Evolutionary conservation across 1,284 basidiomycete genomes (phyloP), one percentile per base, ranked within the genome.

Genomic region (Trichosporon sp.): DNA sequence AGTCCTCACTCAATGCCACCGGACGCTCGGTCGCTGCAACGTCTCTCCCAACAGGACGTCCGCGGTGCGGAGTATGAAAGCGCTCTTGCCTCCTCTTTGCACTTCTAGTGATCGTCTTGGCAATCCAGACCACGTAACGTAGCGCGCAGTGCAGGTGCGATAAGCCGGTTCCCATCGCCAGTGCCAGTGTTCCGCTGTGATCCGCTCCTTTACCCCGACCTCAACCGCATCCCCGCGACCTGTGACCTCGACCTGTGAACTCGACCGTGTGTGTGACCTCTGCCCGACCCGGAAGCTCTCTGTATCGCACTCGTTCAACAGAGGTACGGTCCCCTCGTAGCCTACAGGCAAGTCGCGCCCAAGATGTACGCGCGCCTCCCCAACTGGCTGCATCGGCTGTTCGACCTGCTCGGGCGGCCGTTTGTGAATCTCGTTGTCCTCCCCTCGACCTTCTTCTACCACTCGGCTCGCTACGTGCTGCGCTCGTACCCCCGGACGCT

Each of bases 371-470:
- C 59, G 14, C 59, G 59, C 59, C 59, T 63, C 32, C 59, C 59
- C 32, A 63, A 63, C 59, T 63, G 59, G 59, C 63, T 69, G 21
- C 68, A 69, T 64, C 21, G 35, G 16, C 48, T 65, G 43, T 14
- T 69, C 21, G 68, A 69, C 68, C 14, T 59, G 12, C 46, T 65
- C 19, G 68, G 40, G 43, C 31, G 32, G 63, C 43, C 63, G 43
- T 31, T 64, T 16, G 54, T 35, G 35, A 46, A 65, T 31, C 43
- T 48, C 46, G 21, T 65, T 12, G 48, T 69, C 12, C 63, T 69
- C 6, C 68, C 68, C 37, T 32, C 51, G 21, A 65, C 68, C 21
- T 64, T 64, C 46, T 2, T 65, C 2, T 69, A 65, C 68, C 68
- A 69, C 38, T 37, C 46, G 35, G 21, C 65, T 19, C 63, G 68